A percentile compares a stretch with the other conserved stretches of the same genome.
These are phyloP conservation scores for Blastocystis sp. DNA, from an alignment of 352 stramenopile genomes.

Conservation along the genomic window DNA sequence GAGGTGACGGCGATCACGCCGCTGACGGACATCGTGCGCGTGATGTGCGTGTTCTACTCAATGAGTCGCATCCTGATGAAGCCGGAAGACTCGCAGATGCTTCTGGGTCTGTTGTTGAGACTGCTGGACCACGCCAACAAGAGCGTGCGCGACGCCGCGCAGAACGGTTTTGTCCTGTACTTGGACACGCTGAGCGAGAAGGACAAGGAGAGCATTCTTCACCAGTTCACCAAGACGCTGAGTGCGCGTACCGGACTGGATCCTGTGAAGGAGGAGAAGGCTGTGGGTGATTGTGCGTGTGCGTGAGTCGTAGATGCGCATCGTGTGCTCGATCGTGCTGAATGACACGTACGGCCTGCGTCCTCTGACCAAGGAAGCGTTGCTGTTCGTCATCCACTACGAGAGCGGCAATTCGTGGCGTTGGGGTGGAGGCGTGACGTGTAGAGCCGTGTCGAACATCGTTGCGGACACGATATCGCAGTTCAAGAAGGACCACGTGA, in stretches of 20 bases:
- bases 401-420: background rate
- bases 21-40: background rate
- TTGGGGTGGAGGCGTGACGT: background rate
- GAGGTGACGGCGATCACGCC: background rate
- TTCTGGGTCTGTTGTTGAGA: background rate
- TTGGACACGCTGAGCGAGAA: background rate
- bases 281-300: background rate
- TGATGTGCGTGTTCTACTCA: background rate
- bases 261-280: conserved; percentile 2
- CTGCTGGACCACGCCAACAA: background rate
- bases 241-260: background rate
- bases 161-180: background rate
- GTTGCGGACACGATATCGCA: conserved; percentile 9
- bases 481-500: conserved; percentile 37
- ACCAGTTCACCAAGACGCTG: background rate
- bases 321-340: conserved; percentile 10
- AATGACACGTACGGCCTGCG: conserved; percentile 2
- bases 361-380: conserved; percentile 27
- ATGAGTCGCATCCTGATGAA: background rate
- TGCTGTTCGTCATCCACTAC: conserved; percentile 44
- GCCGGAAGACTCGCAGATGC: background rate
- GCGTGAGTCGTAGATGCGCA: background rate
- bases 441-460: background rate
- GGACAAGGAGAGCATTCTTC: background rate
- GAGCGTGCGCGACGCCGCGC: background rate